Percentiles rank a stretch among this genome's conserved stretches.
Conservation (phyloP, 1,284 basidiomycete species). For the Leccinum griseonigrum region DNA sequence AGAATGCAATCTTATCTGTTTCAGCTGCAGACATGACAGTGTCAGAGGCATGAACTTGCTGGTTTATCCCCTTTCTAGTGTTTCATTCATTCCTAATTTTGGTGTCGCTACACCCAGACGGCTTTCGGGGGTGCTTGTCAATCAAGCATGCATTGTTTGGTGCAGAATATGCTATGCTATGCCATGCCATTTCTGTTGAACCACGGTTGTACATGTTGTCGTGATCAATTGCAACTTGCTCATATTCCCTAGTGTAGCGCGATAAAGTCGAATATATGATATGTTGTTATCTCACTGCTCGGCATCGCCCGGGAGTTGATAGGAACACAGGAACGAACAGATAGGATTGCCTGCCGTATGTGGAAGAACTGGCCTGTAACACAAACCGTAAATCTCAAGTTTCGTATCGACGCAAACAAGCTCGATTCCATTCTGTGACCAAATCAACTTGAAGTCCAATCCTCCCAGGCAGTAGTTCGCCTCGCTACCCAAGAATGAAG, state of each 20-base stretch:
- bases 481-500: not conserved
- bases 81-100: slow-evolving; percentile 18
- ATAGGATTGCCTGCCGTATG: not conserved
- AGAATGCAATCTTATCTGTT: slow-evolving; percentile 27
- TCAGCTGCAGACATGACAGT: slow-evolving; percentile 44
- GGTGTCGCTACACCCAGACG: slow-evolving; percentile 14
- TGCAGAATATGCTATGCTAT: slow-evolving; percentile 14
- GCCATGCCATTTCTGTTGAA: slow-evolving; percentile 25
- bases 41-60: slow-evolving; percentile 40
- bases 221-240: slow-evolving; percentile 25
- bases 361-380: not conserved
- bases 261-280: slow-evolving; percentile 20
- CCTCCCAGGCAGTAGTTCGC: not conserved
- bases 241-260: slow-evolving; percentile 25
- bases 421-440: not conserved
- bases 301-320: slow-evolving; percentile 8
- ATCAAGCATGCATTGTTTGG: slow-evolving; percentile 23
- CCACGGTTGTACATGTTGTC: slow-evolving; percentile 31
- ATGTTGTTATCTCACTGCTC: slow-evolving; percentile 1
- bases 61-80: slow-evolving; percentile 6
- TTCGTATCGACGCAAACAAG: not conserved
- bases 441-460: not conserved
- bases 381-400: not conserved
- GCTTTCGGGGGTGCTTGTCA: slow-evolving; percentile 10
- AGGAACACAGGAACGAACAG: not conserved